These are phyloP conservation scores for Hirsutella minnesotensis DNA, from an alignment of 2,329 filamentous ascomycete species.

Conservation along the genomic window DNA sequence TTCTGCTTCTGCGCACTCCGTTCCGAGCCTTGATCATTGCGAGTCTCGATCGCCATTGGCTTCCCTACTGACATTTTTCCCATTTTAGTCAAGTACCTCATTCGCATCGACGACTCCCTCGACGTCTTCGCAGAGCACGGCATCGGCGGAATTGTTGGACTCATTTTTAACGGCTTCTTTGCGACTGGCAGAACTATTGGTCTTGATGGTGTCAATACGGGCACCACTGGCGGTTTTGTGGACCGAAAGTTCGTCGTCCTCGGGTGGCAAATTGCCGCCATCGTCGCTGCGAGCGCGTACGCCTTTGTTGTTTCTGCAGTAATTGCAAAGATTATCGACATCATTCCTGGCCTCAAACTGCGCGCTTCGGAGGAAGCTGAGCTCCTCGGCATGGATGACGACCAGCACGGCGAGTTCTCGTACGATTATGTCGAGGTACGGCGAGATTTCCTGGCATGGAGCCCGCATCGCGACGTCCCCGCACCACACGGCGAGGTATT, in stretches of 20 bases:
- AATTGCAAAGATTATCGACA: slow-evolving; percentile 64
- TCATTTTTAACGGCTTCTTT: slow-evolving; percentile 65
- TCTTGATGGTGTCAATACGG: slow-evolving; percentile 66
- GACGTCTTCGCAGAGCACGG: slow-evolving; percentile 64
- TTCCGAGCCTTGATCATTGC: no score
- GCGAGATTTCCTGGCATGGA: slow-evolving; percentile 81
- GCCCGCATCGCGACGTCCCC: slow-evolving; percentile 58
- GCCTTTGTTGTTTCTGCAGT: slow-evolving; percentile 62
- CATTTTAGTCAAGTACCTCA: slow-evolving; percentile 41
- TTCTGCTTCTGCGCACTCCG: no score
- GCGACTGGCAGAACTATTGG: slow-evolving; percentile 59
- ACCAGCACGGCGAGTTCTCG: slow-evolving; percentile 81
- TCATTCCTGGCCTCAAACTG: slow-evolving; percentile 66
- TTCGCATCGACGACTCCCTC: slow-evolving; percentile 58
- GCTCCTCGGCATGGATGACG: slow-evolving; percentile 78
- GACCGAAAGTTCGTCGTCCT: slow-evolving; percentile 63
- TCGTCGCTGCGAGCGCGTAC: slow-evolving; percentile 54
- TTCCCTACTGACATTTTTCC: neutral
- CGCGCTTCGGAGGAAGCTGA: slow-evolving; percentile 73
- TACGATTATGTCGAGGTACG: slow-evolving; percentile 87
- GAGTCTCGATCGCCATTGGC: no score
- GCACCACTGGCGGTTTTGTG: slow-evolving; percentile 56
- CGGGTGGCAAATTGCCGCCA: slow-evolving; percentile 71
- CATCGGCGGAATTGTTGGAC: slow-evolving; percentile 55
- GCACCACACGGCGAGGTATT: slow-evolving; percentile 44